Conservation (phyloP, 2,329 filamentous ascomycete species). For the Ophiocordyceps camponoti-rufipedis region DNA sequence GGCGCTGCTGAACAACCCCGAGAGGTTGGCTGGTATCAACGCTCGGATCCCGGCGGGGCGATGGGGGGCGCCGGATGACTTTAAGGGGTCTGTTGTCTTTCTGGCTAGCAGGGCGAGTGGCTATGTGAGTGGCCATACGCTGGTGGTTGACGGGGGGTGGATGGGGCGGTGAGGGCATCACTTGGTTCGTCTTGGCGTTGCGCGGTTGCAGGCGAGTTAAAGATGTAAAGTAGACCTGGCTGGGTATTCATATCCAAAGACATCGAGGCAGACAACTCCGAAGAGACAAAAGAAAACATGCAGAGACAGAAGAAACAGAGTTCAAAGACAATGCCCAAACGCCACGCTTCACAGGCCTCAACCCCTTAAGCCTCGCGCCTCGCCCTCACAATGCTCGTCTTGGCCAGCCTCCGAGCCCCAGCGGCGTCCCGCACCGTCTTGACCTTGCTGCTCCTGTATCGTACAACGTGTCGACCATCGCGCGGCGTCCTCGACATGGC, state of each 20-base stretch:
- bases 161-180: conserved; percentile 50
- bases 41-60: conserved; percentile 66
- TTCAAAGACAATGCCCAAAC: neutral
- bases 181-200: neutral
- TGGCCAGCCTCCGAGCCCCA: conserved; percentile 7
- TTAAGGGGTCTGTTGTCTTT: conserved; percentile 67
- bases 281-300: too few relatives aligned
- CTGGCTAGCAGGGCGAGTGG: conserved; percentile 58
- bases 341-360: neutral
- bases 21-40: conserved; percentile 54
- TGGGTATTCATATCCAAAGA: too few relatives aligned
- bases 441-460: conserved; percentile 8
- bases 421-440: conserved; percentile 5
- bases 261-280: too few relatives aligned
- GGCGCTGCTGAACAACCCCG: conserved; percentile 56
- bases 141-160: conserved; percentile 83
- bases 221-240: too few relatives aligned
- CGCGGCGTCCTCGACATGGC: conserved; percentile 1
- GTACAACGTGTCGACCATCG: conserved; percentile 5
- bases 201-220: too few relatives aligned
- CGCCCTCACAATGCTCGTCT: conserved; percentile 7
- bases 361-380: conserved; percentile 3
- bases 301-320: too few relatives aligned
- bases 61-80: conserved; percentile 74
- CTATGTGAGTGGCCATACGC: conserved; percentile 66